Conservation (phyloP, 768 basidiomycete genomes). For the Lentinula sp. region DNA sequence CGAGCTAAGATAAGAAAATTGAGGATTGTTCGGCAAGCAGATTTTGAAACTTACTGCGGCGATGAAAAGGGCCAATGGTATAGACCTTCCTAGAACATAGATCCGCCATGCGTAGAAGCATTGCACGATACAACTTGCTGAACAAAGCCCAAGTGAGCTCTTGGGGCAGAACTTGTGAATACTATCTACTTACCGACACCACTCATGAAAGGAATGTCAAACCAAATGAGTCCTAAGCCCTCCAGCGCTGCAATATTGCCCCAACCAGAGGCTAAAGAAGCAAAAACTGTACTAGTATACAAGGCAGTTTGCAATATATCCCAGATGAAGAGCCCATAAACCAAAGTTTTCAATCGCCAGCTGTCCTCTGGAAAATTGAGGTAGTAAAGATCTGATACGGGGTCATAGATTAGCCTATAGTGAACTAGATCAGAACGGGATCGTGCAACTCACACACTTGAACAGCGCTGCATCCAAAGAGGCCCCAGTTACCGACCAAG, state of each 20-base stretch:
- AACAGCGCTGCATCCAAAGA: neutral
- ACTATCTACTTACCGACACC: neutral
- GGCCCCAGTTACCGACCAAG: neutral
- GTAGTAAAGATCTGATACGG: neutral
- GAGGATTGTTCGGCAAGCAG: neutral
- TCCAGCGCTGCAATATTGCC: neutral
- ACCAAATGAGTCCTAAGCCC: neutral
- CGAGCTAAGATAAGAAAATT: neutral
- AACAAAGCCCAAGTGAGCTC: neutral
- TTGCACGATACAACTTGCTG: neutral
- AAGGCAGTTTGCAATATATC: neutral
- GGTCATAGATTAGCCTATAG: neutral
- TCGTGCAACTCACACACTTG: neutral
- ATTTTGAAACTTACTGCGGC: neutral
- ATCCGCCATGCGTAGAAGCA: slow-evolving; percentile 4
- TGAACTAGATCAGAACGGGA: neutral
- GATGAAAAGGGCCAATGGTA: neutral
- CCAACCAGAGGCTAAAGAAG: neutral
- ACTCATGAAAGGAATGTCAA: slow-evolving; percentile 1
- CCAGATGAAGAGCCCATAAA: neutral
- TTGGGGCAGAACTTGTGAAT: neutral
- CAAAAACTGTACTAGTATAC: neutral
- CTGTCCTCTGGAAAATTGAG: neutral
- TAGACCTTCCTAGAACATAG: neutral
- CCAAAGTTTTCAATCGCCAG: neutral